Percentiles rank a stretch among this genome's conserved stretches.
phyloP scores from a whole-genome alignment of 148 eudicot species.

The Nepenthes gracilis region DNA sequence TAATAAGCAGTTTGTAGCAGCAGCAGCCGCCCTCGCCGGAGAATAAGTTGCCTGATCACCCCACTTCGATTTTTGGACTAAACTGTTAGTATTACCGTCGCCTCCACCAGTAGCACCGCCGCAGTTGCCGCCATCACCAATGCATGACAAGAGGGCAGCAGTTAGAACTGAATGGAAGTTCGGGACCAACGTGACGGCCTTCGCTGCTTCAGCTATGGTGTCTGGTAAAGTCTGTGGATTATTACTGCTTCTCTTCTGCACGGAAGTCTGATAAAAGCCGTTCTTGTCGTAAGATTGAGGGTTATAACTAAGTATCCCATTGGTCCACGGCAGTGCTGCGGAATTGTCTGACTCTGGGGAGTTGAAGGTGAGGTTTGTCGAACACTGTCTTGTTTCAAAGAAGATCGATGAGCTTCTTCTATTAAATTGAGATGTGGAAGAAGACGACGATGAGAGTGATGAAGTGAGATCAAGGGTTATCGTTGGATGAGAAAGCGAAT shows the following conservation, averaged over 20 bases:
- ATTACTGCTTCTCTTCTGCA: slow-evolving; percentile 20
- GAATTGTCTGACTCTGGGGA: slow-evolving; percentile 27
- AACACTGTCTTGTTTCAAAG: slow-evolving; percentile 18
- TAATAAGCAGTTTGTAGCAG: slow-evolving; percentile 8
- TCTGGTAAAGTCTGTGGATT: slow-evolving; percentile 10
- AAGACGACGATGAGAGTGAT: slow-evolving; percentile 17
- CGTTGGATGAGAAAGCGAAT: slow-evolving; percentile 54
- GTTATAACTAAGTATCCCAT: slow-evolving; percentile 20
- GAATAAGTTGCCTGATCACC: slow-evolving; percentile 25
- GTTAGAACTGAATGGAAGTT: slow-evolving; percentile 58
- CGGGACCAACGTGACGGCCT: slow-evolving; percentile 76
- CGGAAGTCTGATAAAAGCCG: slow-evolving; percentile 23
- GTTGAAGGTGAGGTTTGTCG: slow-evolving; percentile 56
- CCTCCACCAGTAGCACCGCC: slow-evolving; percentile 5
- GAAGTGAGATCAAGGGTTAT: slow-evolving; percentile 81
- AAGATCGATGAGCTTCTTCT: neutral
- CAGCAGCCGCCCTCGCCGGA: neutral
- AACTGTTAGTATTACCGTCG: neutral
- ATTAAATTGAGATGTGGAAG: slow-evolving; percentile 1
- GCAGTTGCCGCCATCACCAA: slow-evolving; percentile 10
- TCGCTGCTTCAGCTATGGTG: slow-evolving; percentile 65
- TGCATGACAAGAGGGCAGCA: slow-evolving; percentile 54
- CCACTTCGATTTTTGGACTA: slow-evolving; percentile 15
- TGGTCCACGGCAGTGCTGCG: slow-evolving; percentile 34
- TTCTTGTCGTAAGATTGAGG: slow-evolving; percentile 21